A percentile compares a stretch with the other conserved stretches of the same genome.
phyloP scores from a whole-genome alignment of 495 filamentous ascomycete species.

The Neurospora sp. region DNA sequence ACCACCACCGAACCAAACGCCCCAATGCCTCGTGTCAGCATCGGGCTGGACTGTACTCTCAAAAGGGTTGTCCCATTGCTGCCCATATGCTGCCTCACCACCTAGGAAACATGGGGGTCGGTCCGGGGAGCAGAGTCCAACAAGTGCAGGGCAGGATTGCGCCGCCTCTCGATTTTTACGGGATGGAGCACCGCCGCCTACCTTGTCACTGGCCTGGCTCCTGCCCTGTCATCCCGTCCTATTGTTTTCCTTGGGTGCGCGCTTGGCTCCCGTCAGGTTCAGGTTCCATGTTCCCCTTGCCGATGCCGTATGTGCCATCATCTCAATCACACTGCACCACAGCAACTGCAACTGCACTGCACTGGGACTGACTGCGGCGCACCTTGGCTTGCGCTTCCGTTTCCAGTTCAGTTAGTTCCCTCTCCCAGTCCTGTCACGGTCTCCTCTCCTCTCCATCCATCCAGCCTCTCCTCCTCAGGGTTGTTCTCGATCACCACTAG shows the following conservation, averaged over 20 bases:
- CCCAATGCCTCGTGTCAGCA: neutral
- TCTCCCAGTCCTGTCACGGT: neutral
- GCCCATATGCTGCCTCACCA: neutral
- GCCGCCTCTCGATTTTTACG: constrained; percentile 22
- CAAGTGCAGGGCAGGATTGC: constrained; percentile 5
- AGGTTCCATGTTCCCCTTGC: constrained; percentile 3
- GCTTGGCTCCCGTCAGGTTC: neutral
- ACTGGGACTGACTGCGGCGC: neutral
- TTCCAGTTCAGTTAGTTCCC: neutral
- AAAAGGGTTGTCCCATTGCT: neutral
- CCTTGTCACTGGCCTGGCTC: neutral
- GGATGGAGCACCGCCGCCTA: constrained; percentile 5
- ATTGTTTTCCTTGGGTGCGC: constrained; percentile 18
- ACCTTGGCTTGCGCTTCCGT: neutral
- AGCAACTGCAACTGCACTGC: neutral
- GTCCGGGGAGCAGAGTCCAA: neutral
- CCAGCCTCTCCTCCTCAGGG: neutral
- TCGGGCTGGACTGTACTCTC: neutral
- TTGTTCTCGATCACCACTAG: neutral
- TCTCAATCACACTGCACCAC: constrained; percentile 2
- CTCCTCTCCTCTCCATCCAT: neutral
- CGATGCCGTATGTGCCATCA: constrained; percentile 14
- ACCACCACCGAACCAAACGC: neutral
- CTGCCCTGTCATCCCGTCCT: constrained; percentile 2
- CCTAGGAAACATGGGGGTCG: neutral